Evolutionary conservation across 371 early-diverging fungal species (phyloP).

Genomic region (Mucor lusitanicus): DNA sequence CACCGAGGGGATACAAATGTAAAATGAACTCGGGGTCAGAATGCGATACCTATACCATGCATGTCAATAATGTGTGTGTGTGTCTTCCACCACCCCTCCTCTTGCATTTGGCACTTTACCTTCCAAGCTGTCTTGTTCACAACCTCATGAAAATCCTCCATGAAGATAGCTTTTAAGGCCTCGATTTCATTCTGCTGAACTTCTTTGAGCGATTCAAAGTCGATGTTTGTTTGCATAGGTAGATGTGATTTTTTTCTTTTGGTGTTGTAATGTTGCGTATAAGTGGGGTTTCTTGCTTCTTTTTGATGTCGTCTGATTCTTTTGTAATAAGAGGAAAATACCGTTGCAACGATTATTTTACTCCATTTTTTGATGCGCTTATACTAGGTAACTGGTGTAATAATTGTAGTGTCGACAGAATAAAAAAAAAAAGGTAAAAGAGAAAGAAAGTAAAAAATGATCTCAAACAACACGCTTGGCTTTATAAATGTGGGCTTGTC

Average conservation of each 20-base stretch:
- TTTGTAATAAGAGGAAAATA: neutral
- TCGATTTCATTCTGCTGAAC: slow-evolving; percentile 77
- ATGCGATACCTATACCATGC: slow-evolving; percentile 47
- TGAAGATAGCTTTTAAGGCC: slow-evolving; percentile 68
- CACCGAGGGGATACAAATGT: slow-evolving; percentile 57
- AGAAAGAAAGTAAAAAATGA: neutral
- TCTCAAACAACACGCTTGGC: neutral
- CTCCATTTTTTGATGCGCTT: slow-evolving; percentile 1
- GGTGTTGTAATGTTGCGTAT: neutral
- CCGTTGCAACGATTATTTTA: neutral
- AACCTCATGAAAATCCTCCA: slow-evolving; percentile 73
- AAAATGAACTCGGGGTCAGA: slow-evolving; percentile 70
- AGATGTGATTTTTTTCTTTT: neutral
- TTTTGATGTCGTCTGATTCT: neutral
- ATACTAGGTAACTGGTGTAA: neutral
- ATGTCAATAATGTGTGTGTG: neutral
- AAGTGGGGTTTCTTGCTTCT: neutral
- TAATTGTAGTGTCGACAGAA: neutral
- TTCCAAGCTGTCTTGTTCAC: slow-evolving; percentile 73
- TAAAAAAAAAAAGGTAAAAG: neutral
- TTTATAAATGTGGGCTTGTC: neutral
- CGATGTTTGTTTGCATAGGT: slow-evolving; percentile 25
- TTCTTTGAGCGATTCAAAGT: slow-evolving; percentile 62
- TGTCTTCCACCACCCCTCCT: neutral
- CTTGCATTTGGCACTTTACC: slow-evolving; percentile 30